Percentiles rank a stretch among this genome's conserved stretches.
Evolutionary conservation across 2,329 filamentous ascomycete species (phyloP).

Genomic region (Cytospora chrysosperma): DNA sequence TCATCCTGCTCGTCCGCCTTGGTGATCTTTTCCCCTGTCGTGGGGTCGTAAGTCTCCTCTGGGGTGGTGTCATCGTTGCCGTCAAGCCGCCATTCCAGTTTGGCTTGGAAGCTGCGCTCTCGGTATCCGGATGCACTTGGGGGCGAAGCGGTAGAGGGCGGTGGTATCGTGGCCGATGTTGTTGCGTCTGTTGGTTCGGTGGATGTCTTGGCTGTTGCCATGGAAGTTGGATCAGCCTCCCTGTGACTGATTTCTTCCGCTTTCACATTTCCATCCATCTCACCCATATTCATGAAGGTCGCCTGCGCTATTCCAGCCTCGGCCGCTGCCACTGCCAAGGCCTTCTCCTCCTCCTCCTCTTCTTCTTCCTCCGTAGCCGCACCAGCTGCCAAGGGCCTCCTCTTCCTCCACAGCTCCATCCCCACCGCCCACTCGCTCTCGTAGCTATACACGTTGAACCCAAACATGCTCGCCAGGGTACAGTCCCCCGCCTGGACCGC

Average conservation of each 20-base stretch:
- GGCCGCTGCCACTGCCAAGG: neutral
- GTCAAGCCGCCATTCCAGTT: constrained; percentile 50
- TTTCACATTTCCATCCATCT: neutral
- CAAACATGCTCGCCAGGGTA: constrained; percentile 84
- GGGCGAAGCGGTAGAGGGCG: neutral
- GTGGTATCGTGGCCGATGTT: neutral
- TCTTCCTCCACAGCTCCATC: constrained; percentile 85
- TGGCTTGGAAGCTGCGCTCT: constrained; percentile 48
- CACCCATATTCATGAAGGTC: neutral
- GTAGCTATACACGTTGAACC: constrained; percentile 98
- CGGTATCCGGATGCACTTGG: neutral
- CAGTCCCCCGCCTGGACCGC: constrained; percentile 82
- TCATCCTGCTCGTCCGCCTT: constrained; percentile 22
- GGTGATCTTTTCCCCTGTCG: constrained; percentile 14
- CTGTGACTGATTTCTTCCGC: neutral
- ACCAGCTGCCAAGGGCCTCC: constrained; percentile 41
- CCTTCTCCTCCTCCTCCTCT: constrained; percentile 32
- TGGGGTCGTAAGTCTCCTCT: constrained; percentile 30
- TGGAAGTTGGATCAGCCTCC: neutral
- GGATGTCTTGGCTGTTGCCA: neutral
- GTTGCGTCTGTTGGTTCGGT: neutral
- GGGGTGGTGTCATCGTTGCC: constrained; percentile 28
- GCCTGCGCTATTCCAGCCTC: neutral
- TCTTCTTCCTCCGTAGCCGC: constrained; percentile 56
- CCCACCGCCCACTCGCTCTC: constrained; percentile 92